These are phyloP conservation scores for Digitaria exilis DNA, from an alignment of 202 grass and related monocot species.

Conservation along the genomic window DNA sequence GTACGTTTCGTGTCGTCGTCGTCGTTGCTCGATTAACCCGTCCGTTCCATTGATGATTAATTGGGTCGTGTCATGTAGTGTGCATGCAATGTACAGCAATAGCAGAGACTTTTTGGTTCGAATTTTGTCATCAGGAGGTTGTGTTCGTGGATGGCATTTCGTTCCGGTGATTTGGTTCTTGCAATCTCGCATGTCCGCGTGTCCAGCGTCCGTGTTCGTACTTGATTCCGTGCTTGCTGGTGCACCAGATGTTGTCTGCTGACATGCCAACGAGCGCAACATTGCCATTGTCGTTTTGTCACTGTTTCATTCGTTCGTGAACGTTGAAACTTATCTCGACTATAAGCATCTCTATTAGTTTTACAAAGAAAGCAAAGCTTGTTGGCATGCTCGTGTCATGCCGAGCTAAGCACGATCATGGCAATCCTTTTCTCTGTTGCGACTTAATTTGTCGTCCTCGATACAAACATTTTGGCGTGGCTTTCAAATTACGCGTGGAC, in stretches of 20 bases:
- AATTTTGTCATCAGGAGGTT: not conserved
- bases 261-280: conserved; percentile 14
- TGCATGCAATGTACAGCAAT: conserved; percentile 61
- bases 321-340: not conserved
- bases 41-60: conserved; percentile 10
- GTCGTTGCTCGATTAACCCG: not conserved
- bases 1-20: conserved; percentile 1
- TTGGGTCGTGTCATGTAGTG: not conserved
- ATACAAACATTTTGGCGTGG: not conserved
- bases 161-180: conserved; percentile 22
- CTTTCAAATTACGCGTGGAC: conserved; percentile 28
- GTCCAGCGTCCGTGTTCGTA: not conserved
- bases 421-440: not conserved
- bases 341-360: not conserved
- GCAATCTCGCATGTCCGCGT: not conserved
- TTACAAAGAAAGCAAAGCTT: too few species aligned
- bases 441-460: not conserved
- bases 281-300: conserved; percentile 20
- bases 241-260: conserved; percentile 24
- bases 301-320: not conserved
- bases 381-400: not conserved
- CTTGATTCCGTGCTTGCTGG: conserved; percentile 8
- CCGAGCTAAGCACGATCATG: not conserved
- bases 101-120: conserved; percentile 23
- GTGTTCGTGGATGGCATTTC: not conserved